Base-by-base conservation (phyloP, 371 early-diverging fungal genomes). In the Mucor velutinosus region DNA sequence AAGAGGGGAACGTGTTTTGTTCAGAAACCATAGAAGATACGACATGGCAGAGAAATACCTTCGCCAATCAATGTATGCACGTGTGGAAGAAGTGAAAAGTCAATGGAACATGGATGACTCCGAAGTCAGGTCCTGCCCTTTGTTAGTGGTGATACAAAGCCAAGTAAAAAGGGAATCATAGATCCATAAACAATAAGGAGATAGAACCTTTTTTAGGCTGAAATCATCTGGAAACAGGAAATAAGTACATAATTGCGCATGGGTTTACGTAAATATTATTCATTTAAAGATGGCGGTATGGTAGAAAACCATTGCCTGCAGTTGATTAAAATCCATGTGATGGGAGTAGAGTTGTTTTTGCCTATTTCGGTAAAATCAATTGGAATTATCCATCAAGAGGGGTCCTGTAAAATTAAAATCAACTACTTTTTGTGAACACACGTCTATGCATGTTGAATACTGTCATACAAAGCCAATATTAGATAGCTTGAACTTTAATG, bases 21-120 rank as follows among this genome's bases (percentile, higher is more conserved):
- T 67, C 45, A 62, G 62, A 45, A 62, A 45, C 35, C 7, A 39
- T 33, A 25, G 56, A 67, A 62, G 58, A 45, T 35, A 62, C 47
- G 30, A 43, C 37, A 29, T 41, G 8, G 45, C 14, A 14, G 21
- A 19, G n/a, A 45, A 45, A 45, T 19, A 45, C 19, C 19, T 57
- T 33, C 39, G 45, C 67, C 67, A 67, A 67, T 67, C 67, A 67
- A 56, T 56, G 14, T 33, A 39, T 27, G 47, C 67, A 67, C 67
- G 67, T 67, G 67, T 67, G 35, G 62, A 27, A 43, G 45, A 32
- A 62, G 56, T 12, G 35, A 32, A 27, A 21, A 35, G 43, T 67
- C 45, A 62, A 67, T 67, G 67, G 67, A 45, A 57, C 41, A 43
- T 32, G 30, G 21, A 45, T 35, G 62, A 61, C 67, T 61, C 67